A percentile compares a stretch with the other conserved stretches of the same genome.
These are phyloP conservation scores for Nigrospora sphaerica DNA, from an alignment of 2,329 filamentous ascomycete species.

Conservation along the genomic window DNA sequence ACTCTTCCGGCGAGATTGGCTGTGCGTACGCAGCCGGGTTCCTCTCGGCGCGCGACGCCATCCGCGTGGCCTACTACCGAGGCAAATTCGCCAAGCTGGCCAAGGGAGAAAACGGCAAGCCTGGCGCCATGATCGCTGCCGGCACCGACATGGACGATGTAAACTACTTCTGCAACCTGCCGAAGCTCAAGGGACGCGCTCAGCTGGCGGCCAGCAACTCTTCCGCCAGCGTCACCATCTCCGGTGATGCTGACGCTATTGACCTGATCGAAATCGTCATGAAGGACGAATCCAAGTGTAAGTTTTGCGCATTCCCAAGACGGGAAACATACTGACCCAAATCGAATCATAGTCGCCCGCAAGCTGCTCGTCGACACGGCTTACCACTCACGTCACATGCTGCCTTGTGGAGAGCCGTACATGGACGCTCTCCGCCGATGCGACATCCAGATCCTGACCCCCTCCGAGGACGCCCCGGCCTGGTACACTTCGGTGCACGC, in stretches of 20 bases:
- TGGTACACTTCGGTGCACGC: neutral
- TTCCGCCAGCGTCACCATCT: slow-evolving; percentile 26
- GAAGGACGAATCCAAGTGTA: too few species aligned
- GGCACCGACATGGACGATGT: slow-evolving; percentile 29
- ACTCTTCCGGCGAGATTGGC: slow-evolving; percentile 43
- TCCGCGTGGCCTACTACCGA: slow-evolving; percentile 37
- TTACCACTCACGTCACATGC: slow-evolving; percentile 44
- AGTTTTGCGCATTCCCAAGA: too few species aligned
- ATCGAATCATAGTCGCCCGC: slow-evolving; percentile 14
- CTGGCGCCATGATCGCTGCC: slow-evolving; percentile 41
- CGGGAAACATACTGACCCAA: too few species aligned
- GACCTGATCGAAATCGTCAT: too few species aligned
- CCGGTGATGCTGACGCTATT: slow-evolving; percentile 23
- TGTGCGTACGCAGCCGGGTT: slow-evolving; percentile 41
- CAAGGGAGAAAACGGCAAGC: slow-evolving; percentile 8
- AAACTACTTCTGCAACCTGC: slow-evolving; percentile 9
- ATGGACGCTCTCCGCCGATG: neutral
- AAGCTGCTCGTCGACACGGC: slow-evolving; percentile 34
- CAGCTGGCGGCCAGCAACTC: slow-evolving; percentile 27
- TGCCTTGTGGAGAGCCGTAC: slow-evolving; percentile 13
- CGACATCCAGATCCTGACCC: neutral
- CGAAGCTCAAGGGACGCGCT: slow-evolving; percentile 17
- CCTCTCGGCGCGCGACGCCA: slow-evolving; percentile 31
- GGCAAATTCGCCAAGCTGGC: slow-evolving; percentile 23
- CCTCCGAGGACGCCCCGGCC: neutral